Base-by-base conservation (phyloP, 208 protist species). In the Acanthamoeba lugdunensis region DNA sequence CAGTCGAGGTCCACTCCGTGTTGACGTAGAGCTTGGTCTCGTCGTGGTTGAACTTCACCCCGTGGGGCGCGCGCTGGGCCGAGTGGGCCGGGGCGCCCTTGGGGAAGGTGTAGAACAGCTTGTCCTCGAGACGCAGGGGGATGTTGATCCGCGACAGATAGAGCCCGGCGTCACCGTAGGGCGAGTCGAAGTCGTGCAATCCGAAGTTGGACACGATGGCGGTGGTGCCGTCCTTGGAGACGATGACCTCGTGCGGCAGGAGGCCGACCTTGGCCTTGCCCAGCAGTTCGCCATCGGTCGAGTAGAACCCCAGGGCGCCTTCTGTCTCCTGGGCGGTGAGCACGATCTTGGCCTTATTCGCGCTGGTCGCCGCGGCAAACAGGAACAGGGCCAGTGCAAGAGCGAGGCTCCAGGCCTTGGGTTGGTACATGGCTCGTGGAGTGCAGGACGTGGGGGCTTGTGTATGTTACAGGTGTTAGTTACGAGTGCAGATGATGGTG, bases 231-330 rank as follows among this genome's bases (percentile, higher is more conserved):
- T 84, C 37, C 7, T 5, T 25, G 37, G 48, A 25, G 14, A 84
- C 25, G 37, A 58, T 37, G 77, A 84, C 25, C 77, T 84, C 77
- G 77, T 84, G 77, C 1, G 77, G 77, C 77, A 84, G 50, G 8
- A 9, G 52, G 48, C 41, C 77, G 18, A 50, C 48, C 33, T n/a
- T 84, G 65, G 14, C 65, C 77, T 84, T 58, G n/a, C 77, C 77
- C 23, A 84, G 16, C 6, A 16, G 8, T 8, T 33, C 77, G 50
- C 77, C 25, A 9, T 52, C 7, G 37, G 30, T 9, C 0, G n/a
- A 11, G 50, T 84, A 84, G 48, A 84, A 50, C 0, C 77, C 77
- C 25, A 84, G 2, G 33, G 23, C 4, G 37, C 77, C 77, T 30
- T 21, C 77, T 14, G 50, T 16, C 50, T 84, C 77, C 77, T 84